Evolutionary conservation across 768 basidiomycete species (phyloP).

Genomic region (Leccinellum luteum): DNA sequence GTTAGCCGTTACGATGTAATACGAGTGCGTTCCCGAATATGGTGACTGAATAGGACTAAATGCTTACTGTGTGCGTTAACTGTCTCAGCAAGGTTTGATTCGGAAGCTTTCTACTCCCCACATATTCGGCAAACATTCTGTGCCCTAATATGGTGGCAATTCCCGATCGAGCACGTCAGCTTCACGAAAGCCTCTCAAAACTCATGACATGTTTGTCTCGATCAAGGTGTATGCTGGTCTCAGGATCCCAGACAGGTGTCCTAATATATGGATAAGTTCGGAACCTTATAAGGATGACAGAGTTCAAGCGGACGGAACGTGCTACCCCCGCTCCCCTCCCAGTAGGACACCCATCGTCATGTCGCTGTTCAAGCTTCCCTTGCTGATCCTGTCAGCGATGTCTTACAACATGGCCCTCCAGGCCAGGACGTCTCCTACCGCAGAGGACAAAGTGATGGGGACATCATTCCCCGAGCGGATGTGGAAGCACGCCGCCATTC

Average conservation of each 20-base stretch:
- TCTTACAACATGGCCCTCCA: slow-evolving; percentile 5
- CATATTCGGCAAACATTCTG: background rate
- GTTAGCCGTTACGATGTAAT: background rate
- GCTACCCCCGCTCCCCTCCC: background rate
- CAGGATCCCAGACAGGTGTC: background rate
- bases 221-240: background rate
- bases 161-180: background rate
- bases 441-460: slow-evolving; percentile 7
- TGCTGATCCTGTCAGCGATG: slow-evolving; percentile 6
- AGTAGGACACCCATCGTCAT: background rate
- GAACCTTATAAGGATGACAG: background rate
- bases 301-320: background rate
- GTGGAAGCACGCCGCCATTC: slow-evolving; percentile 1
- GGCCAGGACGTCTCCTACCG: background rate
- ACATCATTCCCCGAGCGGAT: slow-evolving; percentile 1
- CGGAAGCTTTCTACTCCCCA: background rate
- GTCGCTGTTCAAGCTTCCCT: slow-evolving; percentile 6
- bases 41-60: background rate
- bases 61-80: background rate
- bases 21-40: background rate
- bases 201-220: background rate
- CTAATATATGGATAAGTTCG: background rate
- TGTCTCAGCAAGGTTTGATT: background rate
- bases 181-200: background rate
- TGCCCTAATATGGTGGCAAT: background rate